Percentiles rank a stretch among this genome's conserved stretches.
phyloP scores from a whole-genome alignment of 2,329 filamentous ascomycete genomes.

The Laburnicola sp. region DNA sequence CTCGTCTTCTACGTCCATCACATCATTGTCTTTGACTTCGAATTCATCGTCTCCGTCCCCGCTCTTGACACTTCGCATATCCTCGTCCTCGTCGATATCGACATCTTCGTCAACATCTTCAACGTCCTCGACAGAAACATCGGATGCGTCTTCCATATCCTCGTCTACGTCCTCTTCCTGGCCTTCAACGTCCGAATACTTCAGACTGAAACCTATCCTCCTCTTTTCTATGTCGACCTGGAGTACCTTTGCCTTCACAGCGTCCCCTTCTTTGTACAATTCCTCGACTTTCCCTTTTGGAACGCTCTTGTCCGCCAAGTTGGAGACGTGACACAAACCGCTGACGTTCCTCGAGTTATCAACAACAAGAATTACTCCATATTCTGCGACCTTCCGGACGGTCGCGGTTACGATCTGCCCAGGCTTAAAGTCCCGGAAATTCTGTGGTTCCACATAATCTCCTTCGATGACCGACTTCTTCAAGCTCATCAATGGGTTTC shows the following conservation, averaged over 20 bases:
- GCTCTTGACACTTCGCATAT: conserved; percentile 51
- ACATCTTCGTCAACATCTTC: conserved; percentile 52
- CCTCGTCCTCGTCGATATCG: conserved; percentile 47
- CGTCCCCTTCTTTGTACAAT: conserved; percentile 85
- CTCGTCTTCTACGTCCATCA: conserved; percentile 28
- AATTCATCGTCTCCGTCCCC: conserved; percentile 44
- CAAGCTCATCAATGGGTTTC: conserved; percentile 81
- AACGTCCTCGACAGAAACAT: conserved; percentile 24
- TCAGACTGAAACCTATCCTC: conserved; percentile 85
- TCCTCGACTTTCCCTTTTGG: conserved; percentile 87
- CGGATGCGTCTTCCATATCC: conserved; percentile 44
- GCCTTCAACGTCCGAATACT: conserved; percentile 84
- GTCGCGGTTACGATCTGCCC: conserved; percentile 87
- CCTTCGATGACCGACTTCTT: conserved; percentile 83
- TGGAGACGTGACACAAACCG: conserved; percentile 86
- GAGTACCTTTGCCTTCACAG: conserved; percentile 88
- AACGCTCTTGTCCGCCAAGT: conserved; percentile 84
- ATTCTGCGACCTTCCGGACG: conserved; percentile 90
- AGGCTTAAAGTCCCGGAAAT: conserved; percentile 73
- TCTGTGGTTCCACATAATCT: conserved; percentile 73
- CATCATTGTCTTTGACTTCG: conserved; percentile 39
- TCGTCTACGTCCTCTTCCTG: conserved; percentile 49
- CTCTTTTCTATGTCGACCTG: conserved; percentile 74
- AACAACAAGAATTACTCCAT: conserved; percentile 89
- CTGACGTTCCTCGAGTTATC: conserved; percentile 87